phyloP scores from a whole-genome alignment of 441 rosid species.

The Adansonia rubrostipa region DNA sequence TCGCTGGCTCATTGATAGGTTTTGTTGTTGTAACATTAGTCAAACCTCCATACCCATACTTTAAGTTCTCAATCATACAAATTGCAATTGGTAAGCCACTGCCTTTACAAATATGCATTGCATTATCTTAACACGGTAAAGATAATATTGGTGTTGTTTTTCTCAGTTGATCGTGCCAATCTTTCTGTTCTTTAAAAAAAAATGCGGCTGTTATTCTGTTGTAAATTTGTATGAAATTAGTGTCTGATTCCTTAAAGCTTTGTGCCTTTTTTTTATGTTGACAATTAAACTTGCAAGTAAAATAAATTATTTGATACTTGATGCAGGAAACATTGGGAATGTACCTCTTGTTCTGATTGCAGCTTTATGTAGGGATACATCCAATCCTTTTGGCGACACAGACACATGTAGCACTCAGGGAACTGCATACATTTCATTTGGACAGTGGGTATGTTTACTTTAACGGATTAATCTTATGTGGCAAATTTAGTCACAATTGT shows the following conservation, averaged over 20 bases:
- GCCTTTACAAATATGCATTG: no score
- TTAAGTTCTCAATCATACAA: constrained; percentile 84
- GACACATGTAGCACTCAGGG: constrained; percentile 79
- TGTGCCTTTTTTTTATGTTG: constrained; percentile 1
- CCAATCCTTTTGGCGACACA: constrained; percentile 89
- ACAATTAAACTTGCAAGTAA: not conserved
- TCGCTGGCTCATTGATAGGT: constrained; percentile 84
- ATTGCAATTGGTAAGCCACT: constrained; percentile 75
- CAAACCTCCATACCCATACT: constrained; percentile 90
- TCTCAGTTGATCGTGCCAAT: not conserved
- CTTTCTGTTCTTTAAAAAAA: not conserved
- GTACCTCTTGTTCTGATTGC: constrained; percentile 95
- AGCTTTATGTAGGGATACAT: constrained; percentile 78
- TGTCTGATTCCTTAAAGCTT: not conserved
- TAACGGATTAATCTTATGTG: constrained; percentile 15
- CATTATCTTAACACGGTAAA: not conserved
- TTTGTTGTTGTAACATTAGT: constrained; percentile 57
- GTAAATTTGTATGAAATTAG: not conserved
- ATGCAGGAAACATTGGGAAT: constrained; percentile 93
- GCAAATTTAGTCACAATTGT: not conserved
- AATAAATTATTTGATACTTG: not conserved
- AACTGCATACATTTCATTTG: constrained; percentile 94
- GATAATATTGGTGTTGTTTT: not conserved
- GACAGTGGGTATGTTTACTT: constrained; percentile 79
- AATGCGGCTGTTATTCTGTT: not conserved